These are phyloP conservation scores for Dryadomyces quercivorus DNA, from an alignment of 2,329 filamentous ascomycete genomes.

Conservation along the genomic window DNA sequence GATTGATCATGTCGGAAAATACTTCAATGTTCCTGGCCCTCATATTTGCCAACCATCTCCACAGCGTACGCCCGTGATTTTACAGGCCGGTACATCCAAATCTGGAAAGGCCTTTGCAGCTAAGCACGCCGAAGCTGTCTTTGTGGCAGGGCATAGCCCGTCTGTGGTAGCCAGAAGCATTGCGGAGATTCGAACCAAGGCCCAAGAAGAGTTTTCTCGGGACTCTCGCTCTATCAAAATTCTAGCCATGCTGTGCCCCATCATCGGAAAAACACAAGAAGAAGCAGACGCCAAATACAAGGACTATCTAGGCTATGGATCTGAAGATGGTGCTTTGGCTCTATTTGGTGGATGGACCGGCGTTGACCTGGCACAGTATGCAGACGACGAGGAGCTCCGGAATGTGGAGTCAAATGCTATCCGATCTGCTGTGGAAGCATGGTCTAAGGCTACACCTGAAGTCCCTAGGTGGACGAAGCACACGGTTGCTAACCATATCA, in stretches of 20 bases:
- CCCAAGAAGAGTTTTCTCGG: constrained; percentile 8
- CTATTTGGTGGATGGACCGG: constrained; percentile 66
- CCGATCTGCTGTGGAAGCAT: constrained; percentile 16
- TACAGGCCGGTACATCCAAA: constrained; percentile 15
- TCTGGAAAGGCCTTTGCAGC: constrained; percentile 14
- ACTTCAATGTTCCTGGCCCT: constrained; percentile 5
- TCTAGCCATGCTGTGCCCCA: constrained; percentile 11
- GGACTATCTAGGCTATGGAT: constrained; percentile 49
- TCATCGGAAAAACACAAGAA: constrained; percentile 13
- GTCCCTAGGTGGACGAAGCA: constrained; percentile 57
- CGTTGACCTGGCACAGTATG: constrained; percentile 30
- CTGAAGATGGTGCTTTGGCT: constrained; percentile 50
- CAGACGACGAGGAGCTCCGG: constrained; percentile 25
- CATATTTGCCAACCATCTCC: constrained; percentile 15
- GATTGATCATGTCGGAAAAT: constrained; percentile 9
- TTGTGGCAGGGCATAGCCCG: constrained; percentile 11
- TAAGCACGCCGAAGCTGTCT: constrained; percentile 16
- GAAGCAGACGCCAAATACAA: constrained; percentile 27
- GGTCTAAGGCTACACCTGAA: constrained; percentile 4
- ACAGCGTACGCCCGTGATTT: constrained; percentile 12
- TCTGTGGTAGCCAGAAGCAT: constrained; percentile 8
- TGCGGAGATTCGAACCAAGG: constrained; percentile 27
- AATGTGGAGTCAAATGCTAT: constrained; percentile 27
- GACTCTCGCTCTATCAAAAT: constrained; percentile 13
- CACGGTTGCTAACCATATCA: constrained; percentile 46